Conservation (phyloP, 2,329 filamentous ascomycete species). For the Dryadomyces quercivorus region DNA sequence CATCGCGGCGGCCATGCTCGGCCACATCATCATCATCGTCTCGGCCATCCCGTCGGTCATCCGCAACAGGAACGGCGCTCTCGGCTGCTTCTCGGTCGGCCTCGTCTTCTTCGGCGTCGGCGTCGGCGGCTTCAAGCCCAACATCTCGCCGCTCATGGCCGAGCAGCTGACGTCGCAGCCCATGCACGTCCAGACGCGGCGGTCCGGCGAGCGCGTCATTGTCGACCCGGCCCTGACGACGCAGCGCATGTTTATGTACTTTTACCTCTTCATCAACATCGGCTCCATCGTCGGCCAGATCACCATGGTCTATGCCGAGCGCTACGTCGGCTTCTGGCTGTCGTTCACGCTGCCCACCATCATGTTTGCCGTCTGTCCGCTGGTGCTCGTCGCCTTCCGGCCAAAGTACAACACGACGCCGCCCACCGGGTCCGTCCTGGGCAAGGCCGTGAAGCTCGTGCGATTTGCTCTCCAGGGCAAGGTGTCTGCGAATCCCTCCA, state of each 20-base stretch:
- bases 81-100: constrained; percentile 60
- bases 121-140: constrained; percentile 70
- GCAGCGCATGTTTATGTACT: constrained; percentile 54
- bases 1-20: constrained; percentile 51
- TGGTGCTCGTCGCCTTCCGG: constrained; percentile 47
- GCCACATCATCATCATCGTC: constrained; percentile 53
- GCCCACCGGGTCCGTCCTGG: constrained; percentile 55
- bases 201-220: constrained; percentile 50
- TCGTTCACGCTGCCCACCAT: constrained; percentile 55
- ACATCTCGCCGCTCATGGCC: constrained; percentile 58
- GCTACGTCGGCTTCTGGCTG: constrained; percentile 64
- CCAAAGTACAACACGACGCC: constrained; percentile 45
- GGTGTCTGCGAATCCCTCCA: constrained; percentile 54
- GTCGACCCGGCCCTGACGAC: constrained; percentile 57
- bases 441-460: constrained; percentile 50
- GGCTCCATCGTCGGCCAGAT: constrained; percentile 52
- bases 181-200: constrained; percentile 41
- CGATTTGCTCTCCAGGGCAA: constrained; percentile 53
- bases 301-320: constrained; percentile 59
- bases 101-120: constrained; percentile 42
- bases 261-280: constrained; percentile 55
- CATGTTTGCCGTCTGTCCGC: constrained; percentile 50
- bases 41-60: constrained; percentile 54
- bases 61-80: constrained; percentile 39
- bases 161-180: constrained; percentile 50